Evolutionary conservation across 2,329 filamentous ascomycete species (phyloP), one percentile per base, ranked within the genome.

Genomic region (Chaetomium olivaceum): DNA sequence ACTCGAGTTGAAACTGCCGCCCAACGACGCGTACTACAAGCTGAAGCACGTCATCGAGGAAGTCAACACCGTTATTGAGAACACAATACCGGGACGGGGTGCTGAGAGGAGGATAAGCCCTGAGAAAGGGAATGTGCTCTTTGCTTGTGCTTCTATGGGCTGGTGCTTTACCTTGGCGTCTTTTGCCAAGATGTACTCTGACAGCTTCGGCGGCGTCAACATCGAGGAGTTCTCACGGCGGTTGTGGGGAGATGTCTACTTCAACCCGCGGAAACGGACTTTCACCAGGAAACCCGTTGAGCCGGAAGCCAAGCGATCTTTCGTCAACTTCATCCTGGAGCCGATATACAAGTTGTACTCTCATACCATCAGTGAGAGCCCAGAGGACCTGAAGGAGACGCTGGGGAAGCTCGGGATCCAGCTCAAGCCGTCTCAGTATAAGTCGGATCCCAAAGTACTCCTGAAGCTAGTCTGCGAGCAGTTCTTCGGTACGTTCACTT

Each of bases 331-430:
- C 76, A 86, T 99, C 31, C 82, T 99, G 57, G 95, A 99, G 76
- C 95, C 95, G 21, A 93, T 99, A 71, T 99, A 99, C 85, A 99
- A 99, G 78, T 84, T 99, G 51, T 98, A 94, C 77, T 94, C 93
- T 19, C 92, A 97, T 76, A 96, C 93, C 4, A 92, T 99, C 74
- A 96, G 93, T 74, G 91, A 96, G 75, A 94, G 89, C 73, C 91
- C 94, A 0, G 89, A 92, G 62, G 91, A 96, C 72, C 81, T 99
- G 66, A 93, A 91, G 74, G 84, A 85, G 56, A 95, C 93, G 0
- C 80, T 99, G 64, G 88, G 85, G 21, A 88, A 87, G 23, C 82
- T 99, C 11, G 92, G 93, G 14, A 97, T 99, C 72, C 79, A 83
- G 23, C 80, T 99, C 68, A 99, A 98, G 80, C 94, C 95, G 3